Evolutionary conservation across 164 flowering plant species (phyloP).

Genomic region (Chimonanthus salicifolius): DNA sequence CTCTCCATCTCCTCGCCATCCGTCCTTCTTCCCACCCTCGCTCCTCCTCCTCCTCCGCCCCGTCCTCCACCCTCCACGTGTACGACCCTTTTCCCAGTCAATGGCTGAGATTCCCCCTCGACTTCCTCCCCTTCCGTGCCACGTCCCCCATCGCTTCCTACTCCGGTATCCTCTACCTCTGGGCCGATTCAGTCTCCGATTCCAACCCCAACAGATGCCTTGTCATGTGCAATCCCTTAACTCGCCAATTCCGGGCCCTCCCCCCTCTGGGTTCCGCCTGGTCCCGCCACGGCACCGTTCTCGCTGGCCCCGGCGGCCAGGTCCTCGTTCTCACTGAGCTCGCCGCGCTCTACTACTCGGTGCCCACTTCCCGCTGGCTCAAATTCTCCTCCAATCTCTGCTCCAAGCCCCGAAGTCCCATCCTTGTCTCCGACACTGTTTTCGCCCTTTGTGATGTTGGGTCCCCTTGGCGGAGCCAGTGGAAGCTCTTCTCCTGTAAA

Average conservation of each 20-base stretch:
- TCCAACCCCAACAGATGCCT: constrained; percentile 39
- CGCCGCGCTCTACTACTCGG: constrained; percentile 56
- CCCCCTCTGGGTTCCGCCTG: constrained; percentile 95
- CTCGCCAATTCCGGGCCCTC: constrained; percentile 40
- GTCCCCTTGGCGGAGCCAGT: constrained; percentile 83
- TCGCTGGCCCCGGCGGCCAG: constrained; percentile 38
- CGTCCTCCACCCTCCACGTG: background rate
- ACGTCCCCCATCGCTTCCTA: constrained; percentile 36
- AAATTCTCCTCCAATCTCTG: constrained; percentile 75
- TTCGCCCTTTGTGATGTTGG: constrained; percentile 81
- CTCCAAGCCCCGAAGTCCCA: constrained; percentile 83
- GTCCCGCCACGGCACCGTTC: constrained; percentile 88
- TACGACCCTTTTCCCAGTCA: background rate
- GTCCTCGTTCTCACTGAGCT: constrained; percentile 79
- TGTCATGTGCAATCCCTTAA: constrained; percentile 73
- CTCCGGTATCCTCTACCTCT: constrained; percentile 51
- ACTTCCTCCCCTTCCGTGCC: constrained; percentile 44
- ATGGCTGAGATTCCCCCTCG: background rate
- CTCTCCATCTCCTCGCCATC: background rate
- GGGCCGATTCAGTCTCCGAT: constrained; percentile 46
- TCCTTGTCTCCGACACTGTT: constrained; percentile 41
- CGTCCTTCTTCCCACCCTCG: background rate
- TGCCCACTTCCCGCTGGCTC: constrained; percentile 36
- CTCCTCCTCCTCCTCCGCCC: background rate
- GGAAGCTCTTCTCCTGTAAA: constrained; percentile 62